Base-by-base conservation (phyloP, 164 flowering plant species). In the Annona squamosa region DNA sequence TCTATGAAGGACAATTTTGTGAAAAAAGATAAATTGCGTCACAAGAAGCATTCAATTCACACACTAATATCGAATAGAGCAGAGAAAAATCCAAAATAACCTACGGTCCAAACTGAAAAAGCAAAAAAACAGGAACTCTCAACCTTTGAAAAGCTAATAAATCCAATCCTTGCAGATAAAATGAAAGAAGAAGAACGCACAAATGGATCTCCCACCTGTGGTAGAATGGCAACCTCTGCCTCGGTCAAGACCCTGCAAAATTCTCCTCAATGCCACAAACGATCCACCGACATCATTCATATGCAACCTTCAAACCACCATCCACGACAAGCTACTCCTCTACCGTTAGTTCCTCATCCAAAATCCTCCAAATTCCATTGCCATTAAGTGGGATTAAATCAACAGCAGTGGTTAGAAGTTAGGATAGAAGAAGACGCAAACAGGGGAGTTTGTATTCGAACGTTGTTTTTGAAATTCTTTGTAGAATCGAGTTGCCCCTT, bases 191-290 rank as follows among this genome's bases (percentile, higher is more conserved):
- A 65, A 12, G 41, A 42, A 12, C 26, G 12, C 26, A 41, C 1
- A 4, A 37, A 45, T 17, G 26, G 16, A 42, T 37, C 18, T 26
- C 62, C 42, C 16, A 72, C 77, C 77, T n/a, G 77, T 70, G 5
- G 73, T 63, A 2, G 77, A 75, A 70, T 75, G 77, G 62, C 69
- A 75, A 2, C 73, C 73, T 37, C 73, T 61, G 73, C 67, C 62
- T 42, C 77, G 69, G 18, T 75, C 77, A 12, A 75, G 37, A 6
- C 72, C 77, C 41, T 75, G 77, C 18, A 73, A 69, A 64, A 75
- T 64, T 73, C 77, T 75, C 72, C 77, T 75, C 77, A 75, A 73
- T 18, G 77, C 77, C 16, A 75, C 77, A 48, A 75, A 75, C 69
- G 73, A 75, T 7, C 73, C 77, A 4, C 63, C 77, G 46, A 41